These are phyloP conservation scores for Theobroma grandiflorum DNA, from an alignment of 441 rosid species.

Conservation along the genomic window DNA sequence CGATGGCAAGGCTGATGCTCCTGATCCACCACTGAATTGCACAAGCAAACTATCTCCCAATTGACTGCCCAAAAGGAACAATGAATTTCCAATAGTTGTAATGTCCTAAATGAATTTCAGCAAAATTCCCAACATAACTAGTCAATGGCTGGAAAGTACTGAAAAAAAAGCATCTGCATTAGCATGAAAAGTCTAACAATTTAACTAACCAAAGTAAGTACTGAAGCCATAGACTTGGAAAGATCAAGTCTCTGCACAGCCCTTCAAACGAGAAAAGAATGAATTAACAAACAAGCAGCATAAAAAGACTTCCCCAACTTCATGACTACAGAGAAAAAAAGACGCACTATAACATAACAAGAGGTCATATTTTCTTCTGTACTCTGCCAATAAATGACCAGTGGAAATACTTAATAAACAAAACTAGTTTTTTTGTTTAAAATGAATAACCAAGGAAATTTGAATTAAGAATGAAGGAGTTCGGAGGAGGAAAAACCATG, in stretches of 20 bases:
- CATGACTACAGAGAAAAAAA: neutral
- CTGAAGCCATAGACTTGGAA: constrained; percentile 98
- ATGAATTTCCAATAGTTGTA: no score
- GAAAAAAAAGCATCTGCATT: neutral
- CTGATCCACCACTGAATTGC: no score
- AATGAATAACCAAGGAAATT: neutral
- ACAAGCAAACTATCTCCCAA: no score
- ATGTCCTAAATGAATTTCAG: no score
- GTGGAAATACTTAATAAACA: neutral
- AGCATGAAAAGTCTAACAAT: constrained; percentile 27
- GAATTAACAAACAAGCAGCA: constrained; percentile 32
- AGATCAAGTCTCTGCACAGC: constrained; percentile 98
- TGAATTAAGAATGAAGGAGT: constrained; percentile 12
- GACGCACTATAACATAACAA: neutral
- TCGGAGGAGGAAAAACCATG: neutral
- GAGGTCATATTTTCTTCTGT: constrained; percentile 1
- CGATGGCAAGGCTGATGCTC: no score
- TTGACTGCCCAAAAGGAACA: no score
- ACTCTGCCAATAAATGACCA: constrained; percentile 1
- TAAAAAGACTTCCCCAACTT: constrained; percentile 6
- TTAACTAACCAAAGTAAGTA: constrained; percentile 92
- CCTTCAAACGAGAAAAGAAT: constrained; percentile 60
- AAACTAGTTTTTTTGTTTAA: neutral
- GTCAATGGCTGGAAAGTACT: constrained; percentile 16
- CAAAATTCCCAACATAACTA: no score